These are phyloP conservation scores for Aureobasidium subglaciale DNA, from an alignment of 2,329 filamentous ascomycete genomes.

Conservation along the genomic window DNA sequence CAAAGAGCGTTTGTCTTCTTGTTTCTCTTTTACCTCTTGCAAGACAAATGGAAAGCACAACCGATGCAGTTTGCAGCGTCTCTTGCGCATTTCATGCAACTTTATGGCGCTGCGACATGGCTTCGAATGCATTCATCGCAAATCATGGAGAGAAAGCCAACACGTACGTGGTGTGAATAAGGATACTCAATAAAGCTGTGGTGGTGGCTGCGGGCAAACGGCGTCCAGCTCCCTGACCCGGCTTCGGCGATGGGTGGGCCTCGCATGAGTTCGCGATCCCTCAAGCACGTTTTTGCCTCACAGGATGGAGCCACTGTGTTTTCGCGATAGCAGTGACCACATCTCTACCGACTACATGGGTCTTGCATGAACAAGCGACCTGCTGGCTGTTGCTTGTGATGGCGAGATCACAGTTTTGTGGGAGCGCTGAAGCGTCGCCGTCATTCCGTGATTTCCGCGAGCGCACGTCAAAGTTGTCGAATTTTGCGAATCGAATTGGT, in stretches of 20 bases:
- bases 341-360: not conserved
- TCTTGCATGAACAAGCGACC: not conserved
- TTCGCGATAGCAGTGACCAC: not conserved
- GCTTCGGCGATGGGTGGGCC: not conserved
- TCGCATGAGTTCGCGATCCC: not conserved
- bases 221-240: not conserved
- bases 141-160: not conserved
- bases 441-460: not conserved
- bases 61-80: not conserved
- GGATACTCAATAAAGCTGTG: not conserved
- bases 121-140: not conserved
- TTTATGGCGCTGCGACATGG: not conserved
- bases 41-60: not conserved
- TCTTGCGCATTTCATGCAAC: not conserved
- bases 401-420: not conserved
- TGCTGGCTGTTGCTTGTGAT: not conserved
- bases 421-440: not conserved
- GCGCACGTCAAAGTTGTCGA: not conserved
- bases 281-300: conserved; percentile 3
- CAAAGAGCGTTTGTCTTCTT: not conserved
- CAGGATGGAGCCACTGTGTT: not conserved
- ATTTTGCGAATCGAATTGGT: not conserved
- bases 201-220: conserved; percentile 11
- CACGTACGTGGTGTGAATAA: not conserved
- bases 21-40: not conserved